Conservation (phyloP, 441 rosid species). For the Biscutella laevigata region DNA sequence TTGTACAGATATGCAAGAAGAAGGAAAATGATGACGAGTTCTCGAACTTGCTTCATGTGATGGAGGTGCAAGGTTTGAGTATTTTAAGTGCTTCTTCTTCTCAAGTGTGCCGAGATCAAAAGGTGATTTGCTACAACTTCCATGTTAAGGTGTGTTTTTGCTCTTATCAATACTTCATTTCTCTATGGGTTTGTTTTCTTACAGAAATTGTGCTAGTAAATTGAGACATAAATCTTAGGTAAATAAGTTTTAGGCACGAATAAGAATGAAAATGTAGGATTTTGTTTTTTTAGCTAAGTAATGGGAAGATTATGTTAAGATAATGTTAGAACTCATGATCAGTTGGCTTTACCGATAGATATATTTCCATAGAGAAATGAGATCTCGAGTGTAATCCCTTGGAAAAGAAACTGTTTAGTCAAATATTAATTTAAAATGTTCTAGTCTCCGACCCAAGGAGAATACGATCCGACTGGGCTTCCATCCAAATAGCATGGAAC, state of each 20-base stretch:
- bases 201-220: background rate
- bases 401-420: too few relatives aligned
- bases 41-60: constrained; percentile 25
- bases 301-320: background rate
- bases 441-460: too few relatives aligned
- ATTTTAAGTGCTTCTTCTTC: constrained; percentile 31
- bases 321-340: too few relatives aligned
- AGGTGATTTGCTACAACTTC: constrained; percentile 28
- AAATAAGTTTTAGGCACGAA: background rate
- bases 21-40: constrained; percentile 24
- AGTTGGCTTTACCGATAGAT: too few relatives aligned
- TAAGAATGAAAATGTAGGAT: background rate
- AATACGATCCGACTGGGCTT: too few relatives aligned
- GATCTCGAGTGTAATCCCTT: too few relatives aligned
- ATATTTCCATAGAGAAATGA: too few relatives aligned
- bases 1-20: constrained; percentile 18
- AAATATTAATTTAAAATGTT: too few relatives aligned
- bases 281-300: background rate
- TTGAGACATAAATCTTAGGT: background rate
- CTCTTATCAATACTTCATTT: constrained; percentile 1
- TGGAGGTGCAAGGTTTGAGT: constrained; percentile 31
- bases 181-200: background rate
- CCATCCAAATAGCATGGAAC: too few relatives aligned
- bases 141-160: constrained; percentile 27
- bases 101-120: constrained; percentile 23